Percentiles rank a stretch among this genome's conserved stretches.
Evolutionary conservation across 768 basidiomycete species (phyloP).

Genomic region (Psilocybe tampanensis): DNA sequence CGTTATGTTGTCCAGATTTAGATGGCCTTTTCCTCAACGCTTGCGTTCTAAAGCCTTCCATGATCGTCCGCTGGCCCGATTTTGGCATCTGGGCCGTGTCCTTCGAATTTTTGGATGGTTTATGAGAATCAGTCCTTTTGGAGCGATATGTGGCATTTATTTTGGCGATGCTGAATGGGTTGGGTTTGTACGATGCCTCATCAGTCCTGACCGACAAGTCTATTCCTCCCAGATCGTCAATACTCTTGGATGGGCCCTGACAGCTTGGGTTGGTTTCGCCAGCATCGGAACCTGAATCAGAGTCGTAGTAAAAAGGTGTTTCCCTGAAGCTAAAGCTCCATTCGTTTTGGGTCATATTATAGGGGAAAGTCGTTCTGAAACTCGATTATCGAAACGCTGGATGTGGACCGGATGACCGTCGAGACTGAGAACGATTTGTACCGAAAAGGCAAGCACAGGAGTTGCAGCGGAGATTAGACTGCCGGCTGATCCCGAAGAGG

Average conservation of each 20-base stretch:
- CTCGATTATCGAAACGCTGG: no score
- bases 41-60: constrained; percentile 51
- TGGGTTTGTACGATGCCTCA: constrained; percentile 65
- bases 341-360: constrained; percentile 7
- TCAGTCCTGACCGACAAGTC: constrained; percentile 66
- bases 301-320: constrained; percentile 19
- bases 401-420: no score
- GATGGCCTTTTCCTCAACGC: constrained; percentile 17
- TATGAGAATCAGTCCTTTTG: background rate
- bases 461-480: no score
- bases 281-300: constrained; percentile 20
- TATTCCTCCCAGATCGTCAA: constrained; percentile 44
- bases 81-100: background rate
- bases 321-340: constrained; percentile 44
- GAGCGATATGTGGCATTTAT: constrained; percentile 69
- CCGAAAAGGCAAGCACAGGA: no score
- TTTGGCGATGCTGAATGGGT: constrained; percentile 82
- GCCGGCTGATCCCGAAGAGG: no score
- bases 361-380: no score
- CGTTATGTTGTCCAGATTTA: background rate
- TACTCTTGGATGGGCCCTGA: constrained; percentile 21
- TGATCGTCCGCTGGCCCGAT: constrained; percentile 30
- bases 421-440: no score
- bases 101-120: background rate
- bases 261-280: background rate